Conservation (phyloP, 2,329 filamentous ascomycete species). For the Calonectria pteridis region DNA sequence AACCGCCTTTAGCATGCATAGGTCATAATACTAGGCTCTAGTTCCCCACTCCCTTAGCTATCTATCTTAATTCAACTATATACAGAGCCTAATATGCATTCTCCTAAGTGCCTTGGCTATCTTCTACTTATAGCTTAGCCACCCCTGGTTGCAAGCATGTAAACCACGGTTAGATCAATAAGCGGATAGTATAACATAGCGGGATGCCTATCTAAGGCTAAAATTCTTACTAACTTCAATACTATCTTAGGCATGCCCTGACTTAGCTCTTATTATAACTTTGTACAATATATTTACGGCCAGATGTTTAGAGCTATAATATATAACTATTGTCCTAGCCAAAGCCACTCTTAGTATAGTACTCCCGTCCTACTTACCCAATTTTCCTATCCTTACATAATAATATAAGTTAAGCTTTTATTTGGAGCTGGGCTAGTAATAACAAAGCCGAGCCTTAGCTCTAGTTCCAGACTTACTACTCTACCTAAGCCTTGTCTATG, state of each 20-base stretch:
- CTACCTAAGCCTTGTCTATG: constrained; percentile 45
- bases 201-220: constrained; percentile 1
- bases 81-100: not conserved
- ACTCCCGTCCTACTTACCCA: not conserved
- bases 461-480: constrained; percentile 58
- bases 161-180: not conserved
- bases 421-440: constrained; percentile 49
- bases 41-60: constrained; percentile 6
- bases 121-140: not conserved
- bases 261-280: not conserved
- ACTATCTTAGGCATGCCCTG: not conserved
- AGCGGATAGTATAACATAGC: not conserved
- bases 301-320: not conserved
- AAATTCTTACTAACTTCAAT: not conserved
- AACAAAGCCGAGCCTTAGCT: constrained; percentile 65
- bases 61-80: constrained; percentile 12
- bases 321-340: not conserved
- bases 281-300: not conserved
- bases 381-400: constrained; percentile 44
- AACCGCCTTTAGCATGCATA: too few species aligned
- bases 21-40: constrained; percentile 29
- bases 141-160: not conserved
- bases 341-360: not conserved
- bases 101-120: constrained; percentile 20
- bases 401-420: constrained; percentile 56